Conservation (phyloP, 2,329 filamentous ascomycete species). For the Neonectria neomacrospora region DNA sequence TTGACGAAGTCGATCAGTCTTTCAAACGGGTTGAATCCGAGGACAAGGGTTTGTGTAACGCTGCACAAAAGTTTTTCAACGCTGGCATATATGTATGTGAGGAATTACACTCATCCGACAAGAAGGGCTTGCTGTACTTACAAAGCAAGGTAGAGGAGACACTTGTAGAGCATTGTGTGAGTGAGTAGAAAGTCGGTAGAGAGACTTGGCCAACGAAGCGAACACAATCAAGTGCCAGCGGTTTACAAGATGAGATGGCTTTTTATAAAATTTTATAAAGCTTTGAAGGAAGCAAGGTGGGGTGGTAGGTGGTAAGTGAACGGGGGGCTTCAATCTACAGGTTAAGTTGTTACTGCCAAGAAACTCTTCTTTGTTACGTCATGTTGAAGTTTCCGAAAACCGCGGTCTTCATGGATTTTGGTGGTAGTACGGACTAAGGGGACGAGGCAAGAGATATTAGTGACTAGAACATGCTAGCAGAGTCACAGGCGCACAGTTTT, state of each 20-base stretch:
- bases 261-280: slow-evolving; percentile 21
- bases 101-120: slow-evolving; percentile 68
- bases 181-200: slow-evolving; percentile 54
- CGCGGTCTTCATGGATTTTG: no score
- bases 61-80: slow-evolving; percentile 69
- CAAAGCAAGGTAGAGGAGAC: slow-evolving; percentile 60
- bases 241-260: slow-evolving; percentile 20
- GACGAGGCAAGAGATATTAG: no score
- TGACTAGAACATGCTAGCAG: no score
- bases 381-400: no score
- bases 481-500: no score
- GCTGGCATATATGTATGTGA: slow-evolving; percentile 70
- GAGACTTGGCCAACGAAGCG: slow-evolving; percentile 63
- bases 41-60: slow-evolving; percentile 70
- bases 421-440: no score
- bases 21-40: slow-evolving; percentile 72
- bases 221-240: slow-evolving; percentile 32
- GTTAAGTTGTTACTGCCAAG: no score
- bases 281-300: slow-evolving; percentile 6
- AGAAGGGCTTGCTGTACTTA: slow-evolving; percentile 68
- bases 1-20: slow-evolving; percentile 64
- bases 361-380: no score
- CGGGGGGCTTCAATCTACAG: no score
- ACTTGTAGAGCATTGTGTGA: slow-evolving; percentile 57
- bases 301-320: slow-evolving; percentile 16